Conservation (phyloP, 2,329 filamentous ascomycete species). For the Fusarium dimerum region DNA sequence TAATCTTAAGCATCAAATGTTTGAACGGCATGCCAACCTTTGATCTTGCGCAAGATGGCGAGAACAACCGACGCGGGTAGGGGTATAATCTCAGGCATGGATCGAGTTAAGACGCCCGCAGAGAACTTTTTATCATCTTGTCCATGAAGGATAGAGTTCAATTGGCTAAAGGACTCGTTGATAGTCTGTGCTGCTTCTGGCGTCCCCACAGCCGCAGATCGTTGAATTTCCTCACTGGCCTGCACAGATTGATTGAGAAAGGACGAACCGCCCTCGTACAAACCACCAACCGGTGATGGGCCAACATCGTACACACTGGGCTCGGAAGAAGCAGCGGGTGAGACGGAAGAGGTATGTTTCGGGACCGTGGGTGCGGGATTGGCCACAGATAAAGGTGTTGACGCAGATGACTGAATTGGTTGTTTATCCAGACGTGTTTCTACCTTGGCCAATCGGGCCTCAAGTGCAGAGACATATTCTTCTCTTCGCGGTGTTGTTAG, state of each 20-base stretch:
- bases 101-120: background rate
- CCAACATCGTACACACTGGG: conserved; percentile 1
- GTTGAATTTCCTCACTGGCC: conserved; percentile 15
- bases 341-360: background rate
- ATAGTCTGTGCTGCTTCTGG: conserved; percentile 16
- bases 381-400: no score
- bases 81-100: conserved; percentile 5
- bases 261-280: conserved; percentile 21
- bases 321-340: conserved; percentile 4
- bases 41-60: conserved; percentile 10
- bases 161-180: conserved; percentile 12
- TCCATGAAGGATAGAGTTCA: conserved; percentile 8
- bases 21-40: conserved; percentile 1
- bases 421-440: conserved; percentile 6
- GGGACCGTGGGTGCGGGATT: background rate
- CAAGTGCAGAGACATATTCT: conserved; percentile 12
- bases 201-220: conserved; percentile 9
- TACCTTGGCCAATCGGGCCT: conserved; percentile 12
- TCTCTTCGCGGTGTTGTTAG: background rate
- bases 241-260: conserved; percentile 18
- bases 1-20: background rate
- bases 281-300: background rate
- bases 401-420: no score
- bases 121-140: background rate
- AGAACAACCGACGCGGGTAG: conserved; percentile 11